Evolutionary conservation across 345 rosid species (phyloP), one percentile per base, ranked within the genome.

Genomic region (Sisymbrium irio): DNA sequence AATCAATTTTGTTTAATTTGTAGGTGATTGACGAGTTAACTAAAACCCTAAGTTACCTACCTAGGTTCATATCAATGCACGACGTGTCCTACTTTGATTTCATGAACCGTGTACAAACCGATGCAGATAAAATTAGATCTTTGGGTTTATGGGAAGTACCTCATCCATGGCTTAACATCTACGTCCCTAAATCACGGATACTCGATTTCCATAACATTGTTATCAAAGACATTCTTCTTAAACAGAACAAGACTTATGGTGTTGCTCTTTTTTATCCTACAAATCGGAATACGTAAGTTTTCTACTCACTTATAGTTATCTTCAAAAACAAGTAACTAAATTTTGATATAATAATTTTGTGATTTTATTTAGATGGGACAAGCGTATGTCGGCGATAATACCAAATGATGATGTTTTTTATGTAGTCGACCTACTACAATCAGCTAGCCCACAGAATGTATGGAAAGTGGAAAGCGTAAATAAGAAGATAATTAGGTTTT

Each of bases 111-210:
- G 98, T 91, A 71, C 84, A 87, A 54, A 49, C 73, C 28, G 86
- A 92, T 3, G 98, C 88, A 85, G 65, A 83, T 41, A 91, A 77
- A 77, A 80, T 91, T 12, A 77, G 88, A 71, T 82, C 96, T 5
- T 84, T 82, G 54, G 96, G 95, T 54, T 83, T 94, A 73, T 94
- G 96, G 98, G 96, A 91, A 78, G 90, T 94, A 78, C 98, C 98
- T 8, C 97, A 94, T 78, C 98, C 97, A 73, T 94, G 98, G 98
- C 96, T 94, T 76, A 91, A 94, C 80, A 96, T 94, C 64, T 86
- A 85, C 44, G 72, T 94, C 6, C 97, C 98, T 12, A 22, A 22
- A 22, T 22, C 25, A 69, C 78, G 73, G 4, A 87, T 94, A 8
- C 33, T 50, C 0, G 85, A 84, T 61, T 91, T 94, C 81, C 71